A percentile compares a stretch with the other conserved stretches of the same genome.
phyloP scores from a whole-genome alignment of 129 eudicot species.

The Solidago caesia region DNA sequence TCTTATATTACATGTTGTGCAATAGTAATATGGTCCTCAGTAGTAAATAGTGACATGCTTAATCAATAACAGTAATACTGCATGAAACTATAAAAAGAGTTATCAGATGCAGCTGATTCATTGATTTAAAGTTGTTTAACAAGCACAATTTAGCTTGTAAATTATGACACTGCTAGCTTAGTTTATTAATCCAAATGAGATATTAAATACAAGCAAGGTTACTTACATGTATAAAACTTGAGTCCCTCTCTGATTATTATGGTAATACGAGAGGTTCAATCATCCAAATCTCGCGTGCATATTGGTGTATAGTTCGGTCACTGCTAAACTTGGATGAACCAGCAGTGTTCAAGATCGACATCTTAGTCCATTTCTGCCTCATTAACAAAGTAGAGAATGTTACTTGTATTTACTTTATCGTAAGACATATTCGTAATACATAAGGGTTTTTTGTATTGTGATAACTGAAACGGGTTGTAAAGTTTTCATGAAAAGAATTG shows the following conservation, averaged over 20 bases:
- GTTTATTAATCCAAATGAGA: constrained; percentile 13
- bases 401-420: background rate
- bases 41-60: too few relatives aligned
- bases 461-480: too few relatives aligned
- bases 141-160: constrained; percentile 9
- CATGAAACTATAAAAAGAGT: constrained; percentile 14
- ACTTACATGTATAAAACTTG: constrained; percentile 25
- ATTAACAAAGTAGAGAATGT: constrained; percentile 1
- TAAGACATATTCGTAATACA: too few relatives aligned
- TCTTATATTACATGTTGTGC: background rate
- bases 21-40: background rate
- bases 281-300: constrained; percentile 64
- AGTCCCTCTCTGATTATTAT: constrained; percentile 27
- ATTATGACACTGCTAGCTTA: constrained; percentile 10
- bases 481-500: background rate
- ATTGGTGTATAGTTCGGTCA: constrained; percentile 66
- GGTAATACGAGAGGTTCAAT: constrained; percentile 53
- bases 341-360: constrained; percentile 73
- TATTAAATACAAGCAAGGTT: constrained; percentile 14
- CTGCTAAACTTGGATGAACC: constrained; percentile 72
- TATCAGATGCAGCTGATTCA: constrained; percentile 2
- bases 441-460: too few relatives aligned
- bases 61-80: background rate
- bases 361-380: constrained; percentile 67
- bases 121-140: constrained; percentile 1